Base-by-base conservation (phyloP, 1,139 yeast species). In the Lizanozyma gosingica region DNA sequence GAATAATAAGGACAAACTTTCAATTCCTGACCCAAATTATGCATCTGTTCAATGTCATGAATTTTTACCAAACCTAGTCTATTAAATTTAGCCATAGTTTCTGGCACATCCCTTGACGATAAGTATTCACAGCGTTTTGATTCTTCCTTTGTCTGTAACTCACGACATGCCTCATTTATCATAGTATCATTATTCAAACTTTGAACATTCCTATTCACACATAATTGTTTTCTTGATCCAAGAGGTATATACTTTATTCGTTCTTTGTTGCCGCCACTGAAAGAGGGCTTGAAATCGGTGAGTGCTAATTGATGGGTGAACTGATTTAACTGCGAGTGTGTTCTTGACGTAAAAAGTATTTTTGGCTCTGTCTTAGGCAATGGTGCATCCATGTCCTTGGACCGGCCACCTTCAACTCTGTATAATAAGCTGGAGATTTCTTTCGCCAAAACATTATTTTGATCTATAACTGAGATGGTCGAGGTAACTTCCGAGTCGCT, bases 301-400 rank as follows among this genome's bases (percentile, higher is more conserved):
- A 83, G 55, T 34, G 68, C 59, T 38, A 90, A 60, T 50, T 92
- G 97, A 17, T 78, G 75, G 0, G 90, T 77, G 55, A 90, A 85
- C 53, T 90, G 98, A 38, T 71, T 71, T 41, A 90, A 63, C 55
- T 90, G 98, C 0, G 97, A 86, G 54, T 90, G 97, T 0, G 98
- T 90, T 57, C 98, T 66, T 1, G 97, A 87, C 0, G 95, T 72
- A 54, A 80, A 88, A 48, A 63, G 76, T 0, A 67, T 61, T 15
- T 16, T 34, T 17, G 18, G 2, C 82, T 71, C 49, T 78, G 78
- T 0, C 68, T 53, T 1, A 76, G 72, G 37, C 74, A 73, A 18
- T 62, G 59, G 34, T 60, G 11, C 58, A 1, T 55, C 45, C 18
- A 44, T 40, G 3, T 49, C 53, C 4, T 39, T 43, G 2, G 46